Percentiles rank a stretch among this genome's conserved stretches.
Conservation (phyloP, 257 asterid genomes). For the Leptodermis oblonga region DNA sequence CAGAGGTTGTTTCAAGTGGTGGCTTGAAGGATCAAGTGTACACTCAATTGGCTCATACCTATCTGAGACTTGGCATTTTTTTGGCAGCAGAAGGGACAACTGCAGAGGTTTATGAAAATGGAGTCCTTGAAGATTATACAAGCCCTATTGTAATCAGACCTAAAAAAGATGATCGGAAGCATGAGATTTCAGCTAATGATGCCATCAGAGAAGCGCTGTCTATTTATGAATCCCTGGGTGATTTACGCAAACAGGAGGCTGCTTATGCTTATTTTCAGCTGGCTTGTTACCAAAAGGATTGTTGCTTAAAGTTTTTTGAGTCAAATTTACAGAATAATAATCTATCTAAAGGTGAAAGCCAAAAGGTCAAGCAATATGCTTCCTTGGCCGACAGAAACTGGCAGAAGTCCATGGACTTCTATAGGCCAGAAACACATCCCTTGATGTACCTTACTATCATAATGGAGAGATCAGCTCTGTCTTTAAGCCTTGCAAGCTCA, state of each 20-base stretch:
- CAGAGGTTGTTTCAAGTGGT: constrained; percentile 33
- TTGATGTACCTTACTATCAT: constrained; percentile 66
- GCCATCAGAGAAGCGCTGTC: constrained; percentile 91
- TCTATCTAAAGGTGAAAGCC: constrained; percentile 53
- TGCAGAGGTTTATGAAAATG: constrained; percentile 66
- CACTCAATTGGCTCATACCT: constrained; percentile 86
- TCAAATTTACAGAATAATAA: constrained; percentile 45
- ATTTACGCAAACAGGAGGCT: constrained; percentile 77
- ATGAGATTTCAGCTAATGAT: constrained; percentile 84
- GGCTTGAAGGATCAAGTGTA: constrained; percentile 69
- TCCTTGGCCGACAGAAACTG: constrained; percentile 94
- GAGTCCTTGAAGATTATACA: constrained; percentile 54
- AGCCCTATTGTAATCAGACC: constrained; percentile 30
- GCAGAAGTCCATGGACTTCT: constrained; percentile 81
- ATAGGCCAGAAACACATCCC: constrained; percentile 72
- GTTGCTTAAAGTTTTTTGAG: constrained; percentile 78
- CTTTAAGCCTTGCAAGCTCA: constrained; percentile 52
- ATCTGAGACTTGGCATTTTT: constrained; percentile 89
- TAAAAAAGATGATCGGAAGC: constrained; percentile 51
- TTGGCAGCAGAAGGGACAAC: constrained; percentile 71
- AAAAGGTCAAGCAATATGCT: constrained; percentile 79
- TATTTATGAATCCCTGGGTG: constrained; percentile 80
- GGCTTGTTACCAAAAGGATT: constrained; percentile 78
- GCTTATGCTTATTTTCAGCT: constrained; percentile 91
- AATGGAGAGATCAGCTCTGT: constrained; percentile 66